Base-by-base conservation (phyloP, 2,329 filamentous ascomycete species). In the Epichloe baconii region DNA sequence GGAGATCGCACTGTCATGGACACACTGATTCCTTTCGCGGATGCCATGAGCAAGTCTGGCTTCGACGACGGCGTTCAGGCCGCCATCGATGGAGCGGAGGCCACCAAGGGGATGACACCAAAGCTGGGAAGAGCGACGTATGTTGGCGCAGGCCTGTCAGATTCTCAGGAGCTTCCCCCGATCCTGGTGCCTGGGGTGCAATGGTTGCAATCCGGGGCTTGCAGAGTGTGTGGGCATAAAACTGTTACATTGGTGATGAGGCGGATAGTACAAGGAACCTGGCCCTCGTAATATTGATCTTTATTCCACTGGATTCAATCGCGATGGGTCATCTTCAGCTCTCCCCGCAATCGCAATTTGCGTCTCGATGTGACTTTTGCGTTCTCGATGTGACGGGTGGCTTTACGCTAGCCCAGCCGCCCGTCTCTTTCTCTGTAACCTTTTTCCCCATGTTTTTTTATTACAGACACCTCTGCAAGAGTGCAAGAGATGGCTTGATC, bases 181-280 rank as follows among this genome's bases (percentile, higher is more conserved):
- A 87, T 62, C 83, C 83, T 0, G 83, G 83, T 34, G 83, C 83
- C 4, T 81, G 82, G 71, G 83, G 82, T n/a, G 74, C 83, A 23
- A 80, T 80, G 74, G 74, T 78, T 15, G 75, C 68, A 2, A 70
- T 77, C 43, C 64, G 66, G 55, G 73, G 70, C 1, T 53, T 75
- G 47, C 55, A 62, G 48, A 60, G 61, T 45, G 55, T 31, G 5
- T 50, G 40, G 48, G 4, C 12, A 14, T 44, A 15, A 19, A 36
- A 2, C 14, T 36, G 19, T 10, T 1, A 37, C 14, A 17, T 14
- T 36, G n/a, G 31, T 5, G 11, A 11, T 11, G n/a, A 36, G 5
- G 23, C 14, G 43, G 48, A n/a, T 8, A 38, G 34, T 46, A 6
- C 0, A 15, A 10, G 43, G 35, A 14, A 17, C 34, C 14, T 0